Conservation (phyloP, 345 rosid genomes). For the Eucalyptus sp. region DNA sequence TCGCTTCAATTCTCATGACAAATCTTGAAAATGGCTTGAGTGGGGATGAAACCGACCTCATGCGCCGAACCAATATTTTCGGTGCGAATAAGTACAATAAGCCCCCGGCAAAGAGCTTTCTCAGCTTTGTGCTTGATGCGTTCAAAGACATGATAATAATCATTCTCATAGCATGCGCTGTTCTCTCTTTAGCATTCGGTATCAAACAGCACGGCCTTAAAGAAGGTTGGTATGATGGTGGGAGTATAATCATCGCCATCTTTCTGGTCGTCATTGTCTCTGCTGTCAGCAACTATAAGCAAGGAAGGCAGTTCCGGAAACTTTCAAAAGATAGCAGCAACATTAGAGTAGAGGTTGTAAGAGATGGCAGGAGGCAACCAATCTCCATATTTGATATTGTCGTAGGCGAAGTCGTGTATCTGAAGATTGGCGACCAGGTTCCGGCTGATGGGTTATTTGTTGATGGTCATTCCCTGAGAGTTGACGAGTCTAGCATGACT, state of each 20-base stretch:
- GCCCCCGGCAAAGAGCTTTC: too few species aligned
- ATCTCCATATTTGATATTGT: slow-evolving; percentile 49
- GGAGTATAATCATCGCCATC: slow-evolving; percentile 48
- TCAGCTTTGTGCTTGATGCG: not conserved
- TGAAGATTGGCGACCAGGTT: not conserved
- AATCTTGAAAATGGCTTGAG: not conserved
- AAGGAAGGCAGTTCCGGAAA: slow-evolving; percentile 39
- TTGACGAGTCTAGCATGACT: not conserved
- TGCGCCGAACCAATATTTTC: too few species aligned
- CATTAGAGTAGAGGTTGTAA: slow-evolving; percentile 35
- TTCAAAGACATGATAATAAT: slow-evolving; percentile 38
- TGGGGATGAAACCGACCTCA: too few species aligned
- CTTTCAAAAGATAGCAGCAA: slow-evolving; percentile 37
- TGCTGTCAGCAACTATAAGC: slow-evolving; percentile 36
- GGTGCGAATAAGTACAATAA: too few species aligned
- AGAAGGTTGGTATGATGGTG: slow-evolving; percentile 74
- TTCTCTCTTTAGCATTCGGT: slow-evolving; percentile 47
- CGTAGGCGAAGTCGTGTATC: not conserved
- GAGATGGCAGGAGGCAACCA: slow-evolving; percentile 31
- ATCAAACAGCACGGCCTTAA: slow-evolving; percentile 42
- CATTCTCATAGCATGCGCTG: slow-evolving; percentile 43
- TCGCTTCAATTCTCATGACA: not conserved
- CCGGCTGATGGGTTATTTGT: not conserved
- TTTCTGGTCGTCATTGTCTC: slow-evolving; percentile 42
- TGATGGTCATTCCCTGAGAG: not conserved